Conservation (phyloP, 179 eudicot species). For the Pouteria campechiana region DNA sequence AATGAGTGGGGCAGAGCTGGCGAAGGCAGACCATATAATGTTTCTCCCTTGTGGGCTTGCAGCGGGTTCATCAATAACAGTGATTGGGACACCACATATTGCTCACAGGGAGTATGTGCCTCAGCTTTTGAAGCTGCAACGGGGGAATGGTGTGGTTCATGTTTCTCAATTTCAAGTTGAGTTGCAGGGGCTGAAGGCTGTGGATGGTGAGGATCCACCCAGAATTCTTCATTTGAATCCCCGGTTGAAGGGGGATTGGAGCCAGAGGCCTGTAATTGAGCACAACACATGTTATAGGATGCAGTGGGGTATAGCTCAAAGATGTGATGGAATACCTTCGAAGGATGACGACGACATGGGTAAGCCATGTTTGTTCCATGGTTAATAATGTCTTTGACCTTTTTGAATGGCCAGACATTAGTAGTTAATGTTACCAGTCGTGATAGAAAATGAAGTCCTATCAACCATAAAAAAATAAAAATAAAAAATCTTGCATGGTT, state of each 20-base stretch:
- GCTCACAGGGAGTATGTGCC: conserved; percentile 90
- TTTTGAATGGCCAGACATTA: too few relatives aligned
- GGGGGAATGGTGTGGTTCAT: conserved; percentile 38
- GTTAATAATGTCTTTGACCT: too few relatives aligned
- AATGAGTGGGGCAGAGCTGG: conserved; percentile 45
- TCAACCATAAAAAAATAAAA: too few relatives aligned
- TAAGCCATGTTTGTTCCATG: conserved; percentile 39
- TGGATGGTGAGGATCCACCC: conserved; percentile 95
- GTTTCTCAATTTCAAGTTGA: conserved; percentile 95
- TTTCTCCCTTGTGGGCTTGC: conserved; percentile 96
- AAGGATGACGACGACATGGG: conserved; percentile 66
- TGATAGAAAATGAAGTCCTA: too few relatives aligned
- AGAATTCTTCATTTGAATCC: conserved; percentile 96
- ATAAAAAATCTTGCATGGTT: too few relatives aligned
- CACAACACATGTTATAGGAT: conserved; percentile 96
- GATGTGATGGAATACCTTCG: conserved; percentile 86
- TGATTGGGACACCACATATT: conserved; percentile 72
- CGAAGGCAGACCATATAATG: conserved; percentile 41
- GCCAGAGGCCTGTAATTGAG: conserved; percentile 74
- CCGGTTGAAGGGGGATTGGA: conserved; percentile 96
- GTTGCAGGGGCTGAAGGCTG: conserved; percentile 89
- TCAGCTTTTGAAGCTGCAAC: conserved; percentile 42
- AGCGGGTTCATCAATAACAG: conserved; percentile 87
- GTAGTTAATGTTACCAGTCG: too few relatives aligned
- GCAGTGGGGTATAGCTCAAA: conserved; percentile 96